phyloP scores from a whole-genome alignment of 495 filamentous ascomycete genomes.

The Trichoderma reesei region DNA sequence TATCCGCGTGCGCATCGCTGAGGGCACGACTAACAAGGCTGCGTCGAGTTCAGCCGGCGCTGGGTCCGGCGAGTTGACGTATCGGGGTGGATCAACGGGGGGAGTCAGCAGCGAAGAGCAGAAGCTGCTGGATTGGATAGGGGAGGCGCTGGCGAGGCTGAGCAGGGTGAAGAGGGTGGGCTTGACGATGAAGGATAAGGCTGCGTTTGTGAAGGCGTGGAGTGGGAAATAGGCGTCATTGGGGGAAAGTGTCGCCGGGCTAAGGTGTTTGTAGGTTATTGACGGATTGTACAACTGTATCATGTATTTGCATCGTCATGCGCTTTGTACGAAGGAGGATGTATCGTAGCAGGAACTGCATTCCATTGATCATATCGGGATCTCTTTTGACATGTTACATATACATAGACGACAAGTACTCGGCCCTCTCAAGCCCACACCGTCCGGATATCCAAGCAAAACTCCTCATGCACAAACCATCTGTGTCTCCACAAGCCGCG shows the following conservation, averaged over 20 bases:
- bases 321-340: neutral
- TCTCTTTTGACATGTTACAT: neutral
- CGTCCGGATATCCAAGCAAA: neutral
- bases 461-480: neutral
- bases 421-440: neutral
- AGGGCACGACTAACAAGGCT: slow-evolving; percentile 46
- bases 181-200: slow-evolving; percentile 72
- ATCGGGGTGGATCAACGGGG: slow-evolving; percentile 23
- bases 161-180: slow-evolving; percentile 87
- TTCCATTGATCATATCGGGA: neutral
- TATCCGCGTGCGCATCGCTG: slow-evolving; percentile 81
- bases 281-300: neutral
- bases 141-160: slow-evolving; percentile 77
- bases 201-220: slow-evolving; percentile 63
- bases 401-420: neutral
- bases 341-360: neutral
- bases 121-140: slow-evolving; percentile 59
- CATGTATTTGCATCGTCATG: neutral
- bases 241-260: no score
- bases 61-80: slow-evolving; percentile 13
- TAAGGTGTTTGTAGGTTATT: neutral
- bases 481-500: neutral
- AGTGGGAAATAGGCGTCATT: slow-evolving; percentile 15
- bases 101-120: slow-evolving; percentile 47
- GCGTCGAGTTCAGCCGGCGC: slow-evolving; percentile 19